Conservation (phyloP, 371 early-diverging fungal genomes). For the Mortierella sp. region DNA sequence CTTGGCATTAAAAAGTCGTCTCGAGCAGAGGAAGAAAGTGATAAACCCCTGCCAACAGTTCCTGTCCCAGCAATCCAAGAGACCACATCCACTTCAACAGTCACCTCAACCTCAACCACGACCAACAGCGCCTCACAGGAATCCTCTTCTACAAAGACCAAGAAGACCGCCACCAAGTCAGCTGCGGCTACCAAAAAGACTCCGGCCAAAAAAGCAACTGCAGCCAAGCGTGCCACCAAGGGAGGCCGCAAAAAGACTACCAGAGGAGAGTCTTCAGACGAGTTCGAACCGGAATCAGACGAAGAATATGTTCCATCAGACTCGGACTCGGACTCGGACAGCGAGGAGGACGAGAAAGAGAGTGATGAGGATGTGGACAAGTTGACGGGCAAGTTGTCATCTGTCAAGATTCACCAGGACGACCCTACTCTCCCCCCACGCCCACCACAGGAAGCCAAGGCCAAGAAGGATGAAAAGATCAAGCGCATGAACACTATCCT, state of each 20-base stretch:
- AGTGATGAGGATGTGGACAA: slow-evolving; percentile 26
- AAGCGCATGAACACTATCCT: slow-evolving; percentile 21
- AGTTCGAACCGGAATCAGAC: slow-evolving; percentile 31
- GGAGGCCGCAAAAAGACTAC: slow-evolving; percentile 1
- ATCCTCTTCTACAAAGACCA: slow-evolving; percentile 6
- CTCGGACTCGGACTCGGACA: slow-evolving; percentile 6
- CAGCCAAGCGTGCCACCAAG: slow-evolving; percentile 5
- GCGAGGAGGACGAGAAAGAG: slow-evolving; percentile 12
- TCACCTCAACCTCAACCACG: slow-evolving; percentile 1
- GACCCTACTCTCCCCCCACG: slow-evolving; percentile 29
- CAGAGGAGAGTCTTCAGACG: slow-evolving; percentile 39
- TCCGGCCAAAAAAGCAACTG: slow-evolving; percentile 6
- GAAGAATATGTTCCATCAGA: slow-evolving; percentile 17
- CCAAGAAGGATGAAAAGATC: slow-evolving; percentile 16
- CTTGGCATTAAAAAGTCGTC: slow-evolving; percentile 11
- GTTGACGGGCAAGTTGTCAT: slow-evolving; percentile 30
- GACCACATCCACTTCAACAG: background rate
- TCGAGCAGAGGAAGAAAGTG: slow-evolving; percentile 7
- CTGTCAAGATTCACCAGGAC: slow-evolving; percentile 42
- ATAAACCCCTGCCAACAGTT: background rate
- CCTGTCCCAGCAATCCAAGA: background rate
- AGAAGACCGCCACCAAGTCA: slow-evolving; percentile 15
- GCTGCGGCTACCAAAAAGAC: slow-evolving; percentile 16
- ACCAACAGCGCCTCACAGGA: background rate
- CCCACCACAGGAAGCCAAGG: slow-evolving; percentile 1